These are phyloP conservation scores for Phlyctochytrium planicorne DNA, from an alignment of 192 early-diverging fungal genomes.

Conservation along the genomic window DNA sequence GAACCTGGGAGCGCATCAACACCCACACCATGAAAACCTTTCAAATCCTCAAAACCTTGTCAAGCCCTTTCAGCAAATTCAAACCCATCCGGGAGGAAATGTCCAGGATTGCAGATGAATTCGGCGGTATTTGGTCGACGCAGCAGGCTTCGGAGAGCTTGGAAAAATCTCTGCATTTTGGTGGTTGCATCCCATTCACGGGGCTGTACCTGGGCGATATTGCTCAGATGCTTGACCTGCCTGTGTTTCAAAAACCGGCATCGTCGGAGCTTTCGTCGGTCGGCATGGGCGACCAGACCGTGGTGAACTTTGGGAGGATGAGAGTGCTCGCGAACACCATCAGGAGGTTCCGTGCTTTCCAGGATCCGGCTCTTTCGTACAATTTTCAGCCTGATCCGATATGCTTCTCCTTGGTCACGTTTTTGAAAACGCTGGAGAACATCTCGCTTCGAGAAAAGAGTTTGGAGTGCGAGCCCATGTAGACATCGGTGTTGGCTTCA, in stretches of 20 bases:
- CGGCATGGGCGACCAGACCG: neutral
- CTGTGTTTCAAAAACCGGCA: neutral
- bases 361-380: neutral
- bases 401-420: neutral
- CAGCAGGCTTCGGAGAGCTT: neutral
- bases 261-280: neutral
- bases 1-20: neutral
- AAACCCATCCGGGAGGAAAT: neutral
- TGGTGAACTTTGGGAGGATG: neutral
- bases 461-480: neutral
- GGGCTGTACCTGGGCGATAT: constrained; percentile 1
- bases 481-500: too few relatives aligned
- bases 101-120: neutral
- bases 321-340: neutral
- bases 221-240: neutral
- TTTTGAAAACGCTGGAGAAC: neutral
- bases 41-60: neutral
- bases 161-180: neutral
- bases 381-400: neutral
- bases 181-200: neutral
- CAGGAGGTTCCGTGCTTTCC: neutral
- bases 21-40: neutral
- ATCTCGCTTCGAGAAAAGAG: neutral
- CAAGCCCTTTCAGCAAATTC: neutral
- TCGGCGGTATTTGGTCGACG: neutral